Base-by-base conservation (phyloP, 352 stramenopile species). In the Globisporangium ultimum region DNA sequence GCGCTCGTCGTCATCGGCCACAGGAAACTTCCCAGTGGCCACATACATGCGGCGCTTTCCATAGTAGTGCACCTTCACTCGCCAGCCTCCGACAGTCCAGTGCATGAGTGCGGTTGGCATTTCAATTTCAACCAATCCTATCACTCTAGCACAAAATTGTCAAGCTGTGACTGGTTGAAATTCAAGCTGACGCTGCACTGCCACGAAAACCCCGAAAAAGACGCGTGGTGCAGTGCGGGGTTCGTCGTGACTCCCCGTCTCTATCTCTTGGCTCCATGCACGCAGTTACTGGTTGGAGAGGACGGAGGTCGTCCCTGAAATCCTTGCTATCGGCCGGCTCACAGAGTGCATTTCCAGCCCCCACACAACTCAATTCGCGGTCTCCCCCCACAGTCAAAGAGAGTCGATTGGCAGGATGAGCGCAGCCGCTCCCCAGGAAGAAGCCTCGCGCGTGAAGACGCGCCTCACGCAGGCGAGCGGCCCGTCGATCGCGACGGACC, bases 381-480 rank as follows among this genome's bases (percentile, higher is more conserved):
- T 36, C 28, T 36, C 28, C 40, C 17, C 40, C 17, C 12, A 10
- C 1, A n/a, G 40, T n/a, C 2, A 45, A 45, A n/a, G 40, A 45
- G 17, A n/a, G 40, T 18, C 14, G 13, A 18, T 8, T 8, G 17
- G 12, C 12, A 45, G 40, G 12, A 64, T 64, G 58, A 60, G 43
- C 51, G 28, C 24, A 2, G 24, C 24, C 5, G 51, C 42, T 20
- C 21, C 24, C 15, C 58, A 69, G 53, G 48, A 46, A 48, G 72
- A 87, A 36, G 64, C 72, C 10, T 57, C 70, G 62, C 84, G 84
- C 56, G 77, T 79, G 50, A 82, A 93, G 72, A 92, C 84, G 65
- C 83, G 84, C 22, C 70, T 94, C 47, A 95, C 84, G 47, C 68
- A 88, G 66, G 77, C 79, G 54, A 93, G 81, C 63, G 84, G 81